These are phyloP conservation scores for Calendula officinalis DNA, from an alignment of 129 eudicot genomes.

Conservation along the genomic window DNA sequence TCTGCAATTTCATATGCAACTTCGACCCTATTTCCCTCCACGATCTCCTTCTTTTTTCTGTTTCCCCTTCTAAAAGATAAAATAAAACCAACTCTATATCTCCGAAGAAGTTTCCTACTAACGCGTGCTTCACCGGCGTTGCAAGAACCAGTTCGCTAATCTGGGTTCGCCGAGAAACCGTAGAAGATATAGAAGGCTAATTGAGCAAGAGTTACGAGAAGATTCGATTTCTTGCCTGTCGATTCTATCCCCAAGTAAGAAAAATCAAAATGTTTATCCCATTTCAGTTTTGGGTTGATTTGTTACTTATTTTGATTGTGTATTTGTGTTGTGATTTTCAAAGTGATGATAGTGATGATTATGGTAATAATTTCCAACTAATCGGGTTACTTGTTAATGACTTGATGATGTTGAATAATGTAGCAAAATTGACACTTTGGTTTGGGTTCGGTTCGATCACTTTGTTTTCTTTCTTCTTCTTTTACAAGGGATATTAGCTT, in stretches of 20 bases:
- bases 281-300: neutral
- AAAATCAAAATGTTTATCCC: neutral
- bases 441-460: constrained; percentile 84
- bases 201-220: constrained; percentile 56
- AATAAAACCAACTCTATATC: constrained; percentile 37
- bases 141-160: constrained; percentile 36
- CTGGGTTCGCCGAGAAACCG: constrained; percentile 56
- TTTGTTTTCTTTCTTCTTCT: constrained; percentile 80
- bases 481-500: constrained; percentile 57
- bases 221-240: constrained; percentile 36
- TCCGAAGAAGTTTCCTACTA: constrained; percentile 32
- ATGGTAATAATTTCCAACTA: constrained; percentile 52
- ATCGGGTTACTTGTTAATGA: constrained; percentile 55
- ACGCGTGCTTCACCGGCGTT: constrained; percentile 27
- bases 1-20: too few species aligned
- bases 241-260: constrained; percentile 53
- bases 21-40: constrained; percentile 27
- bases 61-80: constrained; percentile 50
- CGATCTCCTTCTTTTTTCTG: constrained; percentile 58
- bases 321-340: constrained; percentile 15
- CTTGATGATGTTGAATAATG: constrained; percentile 84
- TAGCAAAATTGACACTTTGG: constrained; percentile 86
- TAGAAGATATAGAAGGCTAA: constrained; percentile 58
- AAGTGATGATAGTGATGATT: constrained; percentile 22
- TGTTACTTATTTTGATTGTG: neutral